These are phyloP conservation scores for Fusarium redolens DNA, from an alignment of 2,329 filamentous ascomycete species.

Conservation along the genomic window DNA sequence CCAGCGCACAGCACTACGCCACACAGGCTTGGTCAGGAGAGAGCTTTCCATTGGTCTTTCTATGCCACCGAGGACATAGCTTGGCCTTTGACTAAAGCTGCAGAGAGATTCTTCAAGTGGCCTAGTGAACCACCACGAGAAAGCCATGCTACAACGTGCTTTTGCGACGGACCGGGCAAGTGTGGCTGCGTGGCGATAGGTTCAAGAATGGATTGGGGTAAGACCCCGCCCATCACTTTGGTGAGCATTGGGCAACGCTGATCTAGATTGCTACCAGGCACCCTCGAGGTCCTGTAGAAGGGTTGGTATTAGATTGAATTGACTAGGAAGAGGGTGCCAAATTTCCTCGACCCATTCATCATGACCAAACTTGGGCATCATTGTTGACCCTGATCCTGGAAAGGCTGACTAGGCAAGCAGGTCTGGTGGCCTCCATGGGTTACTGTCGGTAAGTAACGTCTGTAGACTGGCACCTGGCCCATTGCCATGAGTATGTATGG, in stretches of 20 bases:
- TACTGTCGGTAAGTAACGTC: not conserved
- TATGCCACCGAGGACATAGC: not conserved
- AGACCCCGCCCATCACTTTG: conserved; percentile 11
- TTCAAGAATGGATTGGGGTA: conserved; percentile 18
- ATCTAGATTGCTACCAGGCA: conserved; percentile 29
- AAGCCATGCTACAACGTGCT: conserved; percentile 16
- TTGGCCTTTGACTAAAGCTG: conserved; percentile 4
- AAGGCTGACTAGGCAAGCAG: conserved; percentile 13
- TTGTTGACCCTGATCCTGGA: conserved; percentile 12
- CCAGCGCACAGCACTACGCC: not conserved
- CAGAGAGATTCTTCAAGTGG: conserved; percentile 20
- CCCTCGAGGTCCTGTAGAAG: conserved; percentile 15
- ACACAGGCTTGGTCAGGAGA: not conserved
- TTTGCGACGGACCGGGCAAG: conserved; percentile 3
- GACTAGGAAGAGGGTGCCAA: conserved; percentile 11
- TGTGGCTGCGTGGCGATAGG: conserved; percentile 28
- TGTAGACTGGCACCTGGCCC: not conserved
- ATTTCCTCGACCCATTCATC: conserved; percentile 22
- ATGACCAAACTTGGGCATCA: conserved; percentile 37
- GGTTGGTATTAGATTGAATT: conserved; percentile 12
- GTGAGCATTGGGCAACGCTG: conserved; percentile 21
- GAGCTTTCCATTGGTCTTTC: not conserved
- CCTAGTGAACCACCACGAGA: conserved; percentile 3
- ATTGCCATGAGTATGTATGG: not conserved
- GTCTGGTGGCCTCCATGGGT: not conserved